phyloP scores from a whole-genome alignment of 148 eudicot genomes.

The Persicaria maculosa region DNA sequence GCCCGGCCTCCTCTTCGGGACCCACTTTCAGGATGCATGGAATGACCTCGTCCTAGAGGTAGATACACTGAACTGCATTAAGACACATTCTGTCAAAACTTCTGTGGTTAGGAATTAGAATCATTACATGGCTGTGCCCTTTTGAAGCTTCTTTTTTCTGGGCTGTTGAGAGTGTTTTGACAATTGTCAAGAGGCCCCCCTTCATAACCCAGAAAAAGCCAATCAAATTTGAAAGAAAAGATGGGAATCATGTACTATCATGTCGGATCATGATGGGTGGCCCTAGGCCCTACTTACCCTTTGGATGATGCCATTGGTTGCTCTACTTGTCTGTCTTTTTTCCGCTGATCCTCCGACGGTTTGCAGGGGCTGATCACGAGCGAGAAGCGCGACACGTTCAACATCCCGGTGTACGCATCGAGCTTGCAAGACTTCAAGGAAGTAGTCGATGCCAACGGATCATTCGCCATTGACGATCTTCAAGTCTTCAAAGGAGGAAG shows the following conservation, averaged over 20 bases:
- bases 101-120: neutral
- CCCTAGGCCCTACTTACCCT: too few relatives aligned
- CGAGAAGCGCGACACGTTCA: constrained; percentile 80
- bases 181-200: neutral
- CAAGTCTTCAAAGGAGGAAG: constrained; percentile 84
- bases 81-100: neutral
- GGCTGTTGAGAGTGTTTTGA: neutral
- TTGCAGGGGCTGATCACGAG: constrained; percentile 60
- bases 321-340: too few relatives aligned
- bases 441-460: constrained; percentile 72
- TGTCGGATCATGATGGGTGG: neutral
- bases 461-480: constrained; percentile 59
- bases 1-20: constrained; percentile 86
- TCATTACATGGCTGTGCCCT: neutral
- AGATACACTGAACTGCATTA: neutral
- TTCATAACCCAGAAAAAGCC: neutral
- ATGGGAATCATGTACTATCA: neutral
- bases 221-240: neutral
- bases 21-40: constrained; percentile 99
- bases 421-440: constrained; percentile 79
- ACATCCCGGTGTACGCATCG: constrained; percentile 87
- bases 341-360: too few relatives aligned
- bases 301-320: too few relatives aligned
- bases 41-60: constrained; percentile 94
- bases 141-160: neutral